These are phyloP conservation scores for Fagus crenata DNA, from an alignment of 306 rosid species.

Conservation along the genomic window DNA sequence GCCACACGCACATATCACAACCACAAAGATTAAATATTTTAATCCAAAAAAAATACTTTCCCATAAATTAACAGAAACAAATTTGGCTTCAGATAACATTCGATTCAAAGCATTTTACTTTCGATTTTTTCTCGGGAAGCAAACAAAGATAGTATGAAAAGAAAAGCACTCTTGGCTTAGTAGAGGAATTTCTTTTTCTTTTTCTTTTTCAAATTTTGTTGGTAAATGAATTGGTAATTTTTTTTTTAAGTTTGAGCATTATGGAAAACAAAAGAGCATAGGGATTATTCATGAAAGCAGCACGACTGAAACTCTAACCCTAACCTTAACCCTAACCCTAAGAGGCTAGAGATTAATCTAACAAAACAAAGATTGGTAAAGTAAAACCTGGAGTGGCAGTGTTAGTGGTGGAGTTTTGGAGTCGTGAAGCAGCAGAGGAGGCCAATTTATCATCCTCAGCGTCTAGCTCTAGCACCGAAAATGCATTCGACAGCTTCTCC, in stretches of 20 bases:
- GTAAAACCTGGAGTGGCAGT: constrained; percentile 18
- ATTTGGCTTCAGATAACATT: neutral
- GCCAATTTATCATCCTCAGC: constrained; percentile 49
- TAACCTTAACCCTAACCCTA: neutral
- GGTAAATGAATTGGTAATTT: no score
- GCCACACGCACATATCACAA: neutral
- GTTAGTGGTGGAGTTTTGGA: constrained; percentile 14
- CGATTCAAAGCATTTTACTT: neutral
- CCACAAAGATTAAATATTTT: neutral
- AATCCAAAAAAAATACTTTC: neutral
- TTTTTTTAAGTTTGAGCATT: neutral
- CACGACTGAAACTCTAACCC: constrained; percentile 35
- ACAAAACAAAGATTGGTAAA: neutral
- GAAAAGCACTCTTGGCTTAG: no score
- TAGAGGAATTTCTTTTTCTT: no score
- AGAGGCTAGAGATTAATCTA: no score
- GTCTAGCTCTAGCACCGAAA: constrained; percentile 67
- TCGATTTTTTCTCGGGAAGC: no score
- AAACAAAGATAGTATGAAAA: no score
- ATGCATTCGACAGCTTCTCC: constrained; percentile 54
- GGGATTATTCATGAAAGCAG: neutral
- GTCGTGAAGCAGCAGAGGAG: constrained; percentile 22
- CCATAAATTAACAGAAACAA: neutral
- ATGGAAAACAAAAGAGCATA: neutral
- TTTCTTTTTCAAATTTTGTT: no score